Evolutionary conservation across 83 land plant species (phyloP), one percentile per base, ranked within the genome.

Genomic region (Picea abies): DNA sequence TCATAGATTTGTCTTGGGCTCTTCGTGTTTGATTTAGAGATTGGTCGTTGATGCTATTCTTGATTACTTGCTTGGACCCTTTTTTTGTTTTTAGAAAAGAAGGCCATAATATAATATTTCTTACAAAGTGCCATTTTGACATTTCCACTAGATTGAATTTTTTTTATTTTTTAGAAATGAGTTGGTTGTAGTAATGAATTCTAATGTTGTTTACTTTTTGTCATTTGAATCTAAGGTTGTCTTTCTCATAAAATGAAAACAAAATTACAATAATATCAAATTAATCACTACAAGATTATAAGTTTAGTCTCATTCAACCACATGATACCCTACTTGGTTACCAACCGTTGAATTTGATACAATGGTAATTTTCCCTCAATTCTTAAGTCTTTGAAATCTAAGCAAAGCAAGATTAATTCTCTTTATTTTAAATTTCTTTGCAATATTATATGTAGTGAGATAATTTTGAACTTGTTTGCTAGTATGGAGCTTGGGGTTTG

Each of bases 401-500:
- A 12, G 16, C 3, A 41, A 39, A 72, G 23, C 20, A 29, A 72
- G 16, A 70, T 37, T 72, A 1, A 15, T 29, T 44, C 76, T 72
- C 19, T 72, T 15, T 56, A 56, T 56, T 56, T 56, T 56, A 12
- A 56, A 12, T 56, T 56, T 56, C 60, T 56, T 56, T 56, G 60
- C 60, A 56, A 56, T 56, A 56, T 56, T 71, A 3, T 37, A 16
- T 72, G 23, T 72, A n/a, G 23, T 39, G 7, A 7, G n/a, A 10
- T 25, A 1, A n/a, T 41, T 41, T 69, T 63, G 26, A 20, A 22
- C 26, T 32, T 52, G 52, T 69, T 70, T 29, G 10, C 32, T 83
- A 49, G 3, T 52, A 66, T 80, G 86, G 91, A 96, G 97, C 63
- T 96, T 1, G 35, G 35, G 1, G 35, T 32, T 32, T 32, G 35